phyloP scores from a whole-genome alignment of 2,329 filamentous ascomycete species.

The Canariomyces notabilis region DNA sequence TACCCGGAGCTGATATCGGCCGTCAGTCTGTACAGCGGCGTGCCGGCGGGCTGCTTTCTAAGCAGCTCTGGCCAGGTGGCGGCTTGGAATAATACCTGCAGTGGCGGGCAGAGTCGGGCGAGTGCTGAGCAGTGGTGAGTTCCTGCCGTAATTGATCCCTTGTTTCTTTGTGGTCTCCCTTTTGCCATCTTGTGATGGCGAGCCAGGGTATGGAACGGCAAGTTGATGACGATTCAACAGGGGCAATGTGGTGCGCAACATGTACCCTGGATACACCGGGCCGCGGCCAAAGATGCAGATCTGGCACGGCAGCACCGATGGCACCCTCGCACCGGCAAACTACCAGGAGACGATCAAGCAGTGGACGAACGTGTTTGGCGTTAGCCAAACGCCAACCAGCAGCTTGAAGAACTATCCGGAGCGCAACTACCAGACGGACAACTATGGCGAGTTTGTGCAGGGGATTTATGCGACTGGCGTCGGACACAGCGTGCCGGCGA shows the following conservation, averaged over 20 bases:
- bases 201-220: no score
- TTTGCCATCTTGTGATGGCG: no score
- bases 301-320: slow-evolving; percentile 52
- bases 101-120: slow-evolving; percentile 39
- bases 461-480: slow-evolving; percentile 31
- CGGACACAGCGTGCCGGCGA: slow-evolving; percentile 26
- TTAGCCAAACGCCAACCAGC: slow-evolving; percentile 29
- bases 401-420: slow-evolving; percentile 33
- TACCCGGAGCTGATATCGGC: slow-evolving; percentile 40
- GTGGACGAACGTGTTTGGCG: slow-evolving; percentile 48
- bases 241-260: slow-evolving; percentile 41
- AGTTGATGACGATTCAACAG: slow-evolving; percentile 30
- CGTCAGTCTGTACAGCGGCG: slow-evolving; percentile 36
- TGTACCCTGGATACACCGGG: slow-evolving; percentile 36
- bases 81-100: slow-evolving; percentile 49
- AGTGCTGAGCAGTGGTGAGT: slow-evolving; percentile 32
- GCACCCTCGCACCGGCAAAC: slow-evolving; percentile 46
- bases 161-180: not conserved
- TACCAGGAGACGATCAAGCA: slow-evolving; percentile 54
- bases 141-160: not conserved
- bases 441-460: slow-evolving; percentile 35
- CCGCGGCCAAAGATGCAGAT: slow-evolving; percentile 53
- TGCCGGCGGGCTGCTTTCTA: slow-evolving; percentile 39
- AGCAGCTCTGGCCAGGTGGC: slow-evolving; percentile 37
- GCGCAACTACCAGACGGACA: slow-evolving; percentile 35